Percentiles rank a stretch among this genome's conserved stretches.
phyloP scores from a whole-genome alignment of 495 filamentous ascomycete genomes.

The Parathielavia hyrcaniae region DNA sequence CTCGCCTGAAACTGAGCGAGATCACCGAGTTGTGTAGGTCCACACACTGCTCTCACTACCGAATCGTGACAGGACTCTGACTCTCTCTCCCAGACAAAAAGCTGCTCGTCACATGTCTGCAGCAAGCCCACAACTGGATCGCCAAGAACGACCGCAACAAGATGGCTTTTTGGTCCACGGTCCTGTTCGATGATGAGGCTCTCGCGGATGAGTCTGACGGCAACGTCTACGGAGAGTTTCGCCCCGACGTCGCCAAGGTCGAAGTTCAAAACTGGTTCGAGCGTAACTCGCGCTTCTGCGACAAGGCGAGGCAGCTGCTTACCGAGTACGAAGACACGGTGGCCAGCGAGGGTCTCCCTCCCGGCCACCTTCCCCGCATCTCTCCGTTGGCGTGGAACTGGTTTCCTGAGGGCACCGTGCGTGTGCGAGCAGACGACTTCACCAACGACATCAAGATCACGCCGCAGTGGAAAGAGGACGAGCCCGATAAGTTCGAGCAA shows the following conservation, averaged over 20 bases:
- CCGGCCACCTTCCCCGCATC: slow-evolving; percentile 33
- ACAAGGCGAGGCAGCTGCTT: slow-evolving; percentile 37
- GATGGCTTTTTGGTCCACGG: slow-evolving; percentile 80
- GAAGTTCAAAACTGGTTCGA: slow-evolving; percentile 47
- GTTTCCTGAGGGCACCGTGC: slow-evolving; percentile 30
- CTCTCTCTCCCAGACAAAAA: slow-evolving; percentile 61
- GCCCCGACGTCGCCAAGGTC: slow-evolving; percentile 38
- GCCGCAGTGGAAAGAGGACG: slow-evolving; percentile 41
- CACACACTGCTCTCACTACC: no score
- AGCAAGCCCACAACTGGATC: slow-evolving; percentile 87
- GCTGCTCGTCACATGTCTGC: slow-evolving; percentile 77
- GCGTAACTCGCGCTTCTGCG: slow-evolving; percentile 47
- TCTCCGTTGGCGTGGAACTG: slow-evolving; percentile 41
- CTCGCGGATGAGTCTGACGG: slow-evolving; percentile 42
- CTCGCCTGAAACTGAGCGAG: slow-evolving; percentile 44
- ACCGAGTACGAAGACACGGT: slow-evolving; percentile 34
- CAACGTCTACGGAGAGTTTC: slow-evolving; percentile 39
- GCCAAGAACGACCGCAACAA: slow-evolving; percentile 88
- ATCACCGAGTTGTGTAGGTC: slow-evolving; percentile 50
- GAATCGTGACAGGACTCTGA: slow-evolving; percentile 14
- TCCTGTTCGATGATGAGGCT: slow-evolving; percentile 61
- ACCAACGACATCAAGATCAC: slow-evolving; percentile 31
- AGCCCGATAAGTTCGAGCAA: slow-evolving; percentile 45
- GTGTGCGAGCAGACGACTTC: slow-evolving; percentile 29
- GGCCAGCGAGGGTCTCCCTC: slow-evolving; percentile 26